Evolutionary conservation across 495 filamentous ascomycete genomes (phyloP).

Genomic region (Jackrogersella multiformis): DNA sequence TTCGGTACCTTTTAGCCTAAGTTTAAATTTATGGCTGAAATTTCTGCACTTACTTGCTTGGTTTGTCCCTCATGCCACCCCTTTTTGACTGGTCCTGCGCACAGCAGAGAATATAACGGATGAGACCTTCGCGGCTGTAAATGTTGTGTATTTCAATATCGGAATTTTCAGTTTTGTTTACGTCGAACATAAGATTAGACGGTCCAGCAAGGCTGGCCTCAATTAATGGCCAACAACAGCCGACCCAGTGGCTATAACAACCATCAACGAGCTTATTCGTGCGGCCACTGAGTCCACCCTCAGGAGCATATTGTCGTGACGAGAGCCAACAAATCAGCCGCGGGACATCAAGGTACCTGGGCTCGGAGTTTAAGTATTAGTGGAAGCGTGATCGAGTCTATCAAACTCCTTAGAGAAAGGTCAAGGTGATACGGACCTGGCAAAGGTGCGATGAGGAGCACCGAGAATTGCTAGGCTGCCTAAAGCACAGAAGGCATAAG

Average conservation of each 20-base stretch:
- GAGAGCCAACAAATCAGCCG: conserved; percentile 86
- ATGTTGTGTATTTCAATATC: conserved; percentile 54
- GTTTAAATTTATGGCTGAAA: conserved; percentile 21
- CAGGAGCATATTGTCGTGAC: conserved; percentile 86
- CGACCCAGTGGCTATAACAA: conserved; percentile 98
- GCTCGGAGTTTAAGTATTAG: conserved; percentile 27
- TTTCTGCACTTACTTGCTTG: conserved; percentile 73
- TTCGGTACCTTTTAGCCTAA: conserved; percentile 34
- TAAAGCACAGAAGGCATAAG: conserved; percentile 94
- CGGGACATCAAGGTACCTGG: conserved; percentile 79
- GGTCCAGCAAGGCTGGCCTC: conserved; percentile 76
- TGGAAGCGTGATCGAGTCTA: background rate
- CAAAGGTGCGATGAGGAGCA: conserved; percentile 74
- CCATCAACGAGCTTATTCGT: conserved; percentile 99
- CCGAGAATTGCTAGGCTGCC: conserved; percentile 86
- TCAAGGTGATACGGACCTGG: conserved; percentile 58
- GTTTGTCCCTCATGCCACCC: conserved; percentile 94
- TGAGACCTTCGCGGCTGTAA: conserved; percentile 85
- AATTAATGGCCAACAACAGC: conserved; percentile 89
- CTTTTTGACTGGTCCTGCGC: conserved; percentile 74
- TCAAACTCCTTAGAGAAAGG: conserved; percentile 8
- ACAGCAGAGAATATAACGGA: conserved; percentile 87
- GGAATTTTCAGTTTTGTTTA: conserved; percentile 43
- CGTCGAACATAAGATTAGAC: conserved; percentile 41
- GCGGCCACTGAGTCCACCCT: conserved; percentile 89